These are phyloP conservation scores for Neurospora sp. DNA, from an alignment of 495 filamentous ascomycete species.

Conservation along the genomic window DNA sequence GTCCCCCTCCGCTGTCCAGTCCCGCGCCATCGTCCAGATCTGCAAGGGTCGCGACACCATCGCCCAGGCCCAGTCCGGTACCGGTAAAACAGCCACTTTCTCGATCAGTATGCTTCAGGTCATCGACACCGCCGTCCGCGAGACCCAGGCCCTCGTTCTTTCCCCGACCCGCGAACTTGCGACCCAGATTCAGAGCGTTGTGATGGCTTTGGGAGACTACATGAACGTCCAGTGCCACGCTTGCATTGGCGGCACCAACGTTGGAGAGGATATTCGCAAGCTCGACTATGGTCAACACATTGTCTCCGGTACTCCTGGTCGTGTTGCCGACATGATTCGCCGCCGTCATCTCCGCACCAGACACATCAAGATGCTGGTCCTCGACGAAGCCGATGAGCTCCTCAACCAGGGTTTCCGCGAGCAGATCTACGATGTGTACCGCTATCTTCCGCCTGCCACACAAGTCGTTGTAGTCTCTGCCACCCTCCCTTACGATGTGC, in stretches of 20 bases:
- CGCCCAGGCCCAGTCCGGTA: conserved; percentile 98
- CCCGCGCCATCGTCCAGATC: conserved; percentile 94
- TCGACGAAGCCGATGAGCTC: conserved; percentile 98
- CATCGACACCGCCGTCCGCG: conserved; percentile 86
- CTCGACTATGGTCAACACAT: conserved; percentile 94
- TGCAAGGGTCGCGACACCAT: conserved; percentile 98
- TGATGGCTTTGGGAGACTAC: conserved; percentile 97
- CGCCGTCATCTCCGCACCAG: conserved; percentile 88
- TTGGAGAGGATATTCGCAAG: conserved; percentile 94
- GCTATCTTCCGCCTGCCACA: conserved; percentile 90
- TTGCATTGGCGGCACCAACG: conserved; percentile 96
- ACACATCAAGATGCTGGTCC: conserved; percentile 98
- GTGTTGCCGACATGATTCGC: conserved; percentile 98
- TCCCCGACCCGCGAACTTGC: conserved; percentile 96
- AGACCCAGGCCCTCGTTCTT: conserved; percentile 91
- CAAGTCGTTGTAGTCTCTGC: conserved; percentile 96
- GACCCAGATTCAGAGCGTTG: conserved; percentile 98
- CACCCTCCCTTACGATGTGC: conserved; percentile 96
- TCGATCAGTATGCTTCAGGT: conserved; percentile 97
- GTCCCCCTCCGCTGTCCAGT: conserved; percentile 93
- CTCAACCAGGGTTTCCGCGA: conserved; percentile 95
- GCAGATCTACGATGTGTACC: conserved; percentile 99
- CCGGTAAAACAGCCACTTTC: conserved; percentile 98
- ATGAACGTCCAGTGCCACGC: conserved; percentile 99
- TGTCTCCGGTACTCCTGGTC: conserved; percentile 92